Conservation (phyloP, 1,139 yeast species). For the Nematodospora anomalae region DNA sequence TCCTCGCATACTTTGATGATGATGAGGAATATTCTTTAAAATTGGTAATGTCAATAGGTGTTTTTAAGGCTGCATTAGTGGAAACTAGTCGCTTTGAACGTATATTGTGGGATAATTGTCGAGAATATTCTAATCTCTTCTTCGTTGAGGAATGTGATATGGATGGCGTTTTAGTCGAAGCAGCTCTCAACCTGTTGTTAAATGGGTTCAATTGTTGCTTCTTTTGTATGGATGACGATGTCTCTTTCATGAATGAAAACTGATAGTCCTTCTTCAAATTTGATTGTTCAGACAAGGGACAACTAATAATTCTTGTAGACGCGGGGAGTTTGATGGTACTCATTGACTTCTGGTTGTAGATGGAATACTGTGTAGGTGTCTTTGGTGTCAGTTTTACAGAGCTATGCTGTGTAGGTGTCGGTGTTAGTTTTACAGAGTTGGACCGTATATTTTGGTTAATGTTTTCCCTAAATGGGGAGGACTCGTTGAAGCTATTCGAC, state of each 20-base stretch:
- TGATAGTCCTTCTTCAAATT: slow-evolving; percentile 17
- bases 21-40: slow-evolving; percentile 2
- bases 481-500: too few relatives aligned
- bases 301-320: slow-evolving; percentile 13
- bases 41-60: background rate
- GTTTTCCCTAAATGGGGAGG: too few relatives aligned
- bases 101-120: slow-evolving; percentile 19
- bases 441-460: too few relatives aligned
- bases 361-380: slow-evolving; percentile 10
- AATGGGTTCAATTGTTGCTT: slow-evolving; percentile 15
- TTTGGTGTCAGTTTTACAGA: slow-evolving; percentile 3
- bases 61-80: slow-evolving; percentile 1
- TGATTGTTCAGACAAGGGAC: slow-evolving; percentile 17
- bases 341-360: slow-evolving; percentile 5
- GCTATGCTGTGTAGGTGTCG: too few relatives aligned
- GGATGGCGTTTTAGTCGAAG: slow-evolving; percentile 8
- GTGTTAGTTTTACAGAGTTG: too few relatives aligned
- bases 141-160: slow-evolving; percentile 12
- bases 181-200: slow-evolving; percentile 1
- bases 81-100: slow-evolving; percentile 19
- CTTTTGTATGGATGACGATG: slow-evolving; percentile 36
- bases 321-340: slow-evolving; percentile 9
- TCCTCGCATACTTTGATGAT: slow-evolving; percentile 8
- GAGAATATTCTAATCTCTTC: slow-evolving; percentile 19
- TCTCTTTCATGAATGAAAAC: slow-evolving; percentile 40